Conservation (phyloP, 306 rosid genomes). For the Adenanthera pavonina region DNA sequence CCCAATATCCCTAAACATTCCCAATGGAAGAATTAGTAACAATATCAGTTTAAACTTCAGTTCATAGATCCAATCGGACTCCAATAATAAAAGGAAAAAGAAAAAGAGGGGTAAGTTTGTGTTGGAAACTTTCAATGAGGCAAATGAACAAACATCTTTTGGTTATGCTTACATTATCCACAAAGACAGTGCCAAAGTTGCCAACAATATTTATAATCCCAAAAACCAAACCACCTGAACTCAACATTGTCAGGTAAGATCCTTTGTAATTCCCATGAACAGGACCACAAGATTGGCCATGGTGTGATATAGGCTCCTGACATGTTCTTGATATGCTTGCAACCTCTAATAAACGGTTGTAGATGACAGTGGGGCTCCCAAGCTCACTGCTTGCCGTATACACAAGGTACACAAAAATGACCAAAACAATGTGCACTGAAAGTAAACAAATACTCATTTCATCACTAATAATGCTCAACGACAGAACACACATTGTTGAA, state of each 20-base stretch:
- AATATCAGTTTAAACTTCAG: neutral
- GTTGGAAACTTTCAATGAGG: neutral
- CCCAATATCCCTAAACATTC: conserved; percentile 87
- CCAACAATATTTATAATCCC: conserved; percentile 92
- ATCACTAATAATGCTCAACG: neutral
- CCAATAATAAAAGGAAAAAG: no score
- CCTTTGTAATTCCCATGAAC: conserved; percentile 82
- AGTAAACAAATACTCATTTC: conserved; percentile 29
- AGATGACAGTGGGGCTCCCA: conserved; percentile 78
- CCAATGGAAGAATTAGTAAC: conserved; percentile 21
- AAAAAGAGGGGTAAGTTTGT: no score
- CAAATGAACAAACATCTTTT: conserved; percentile 13
- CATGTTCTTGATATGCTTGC: conserved; percentile 82
- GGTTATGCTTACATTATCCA: conserved; percentile 77
- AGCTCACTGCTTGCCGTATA: conserved; percentile 80
- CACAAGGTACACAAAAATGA: conserved; percentile 87
- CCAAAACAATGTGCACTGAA: conserved; percentile 84
- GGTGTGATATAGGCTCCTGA: conserved; percentile 74
- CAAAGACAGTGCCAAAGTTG: conserved; percentile 92
- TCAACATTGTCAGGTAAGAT: conserved; percentile 85
- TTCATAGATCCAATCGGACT: neutral
- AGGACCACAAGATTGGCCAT: conserved; percentile 96
- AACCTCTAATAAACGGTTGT: conserved; percentile 67
- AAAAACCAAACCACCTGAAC: conserved; percentile 90
- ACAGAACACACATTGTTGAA: neutral